Evolutionary conservation across 495 filamentous ascomycete species (phyloP), one percentile per base, ranked within the genome.

Genomic region (Aspergillus bridgeri): DNA sequence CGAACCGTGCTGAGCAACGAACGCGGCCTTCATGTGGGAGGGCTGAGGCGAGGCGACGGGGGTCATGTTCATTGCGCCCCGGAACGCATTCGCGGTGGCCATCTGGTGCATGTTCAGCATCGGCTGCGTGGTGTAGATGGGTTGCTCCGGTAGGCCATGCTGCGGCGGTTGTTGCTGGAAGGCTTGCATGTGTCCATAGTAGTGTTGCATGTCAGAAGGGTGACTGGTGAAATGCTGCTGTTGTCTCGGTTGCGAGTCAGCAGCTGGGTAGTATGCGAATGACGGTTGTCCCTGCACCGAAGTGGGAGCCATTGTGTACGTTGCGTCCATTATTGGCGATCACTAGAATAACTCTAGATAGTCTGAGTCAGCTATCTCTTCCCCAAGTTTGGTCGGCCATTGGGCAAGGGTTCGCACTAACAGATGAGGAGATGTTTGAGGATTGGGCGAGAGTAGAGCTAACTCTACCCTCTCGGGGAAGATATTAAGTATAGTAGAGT

Each of bases 211-310:
- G 48, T 79, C 74, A 56, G 75, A 68, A 50, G 90, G 91, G 53
- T 92, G 89, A 53, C 86, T 84, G 59, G 86, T 83, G 79, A 91
- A 96, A 68, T 92, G 89, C 64, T 91, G 89, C 68, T 93, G 89
- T 65, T 91, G 89, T 67, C 86, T 77, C 33, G 33, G 33, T 68
- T 96, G 89, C 47, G 83, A 78, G 67, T 81, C 86, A 47, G 86
- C 82, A 54, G 93, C 90, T 56, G 84, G 87, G 76, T 96, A 98
- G 80, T 93, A 96, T 84, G 89, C 92, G 81, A 95, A 97, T 18
- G 89, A 78, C 53, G 89, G 81, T 67, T 90, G 89, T 46, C 85
- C 88, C 79, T 88, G 88, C 67, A 80, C 58, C 79, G 25, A 27
- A 7, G 66, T 50, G 65, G 70, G 64, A 71, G 66, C 65, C 60